Evolutionary conservation across 1,284 basidiomycete species (phyloP).

Genomic region (Ceratobasidium sp.): DNA sequence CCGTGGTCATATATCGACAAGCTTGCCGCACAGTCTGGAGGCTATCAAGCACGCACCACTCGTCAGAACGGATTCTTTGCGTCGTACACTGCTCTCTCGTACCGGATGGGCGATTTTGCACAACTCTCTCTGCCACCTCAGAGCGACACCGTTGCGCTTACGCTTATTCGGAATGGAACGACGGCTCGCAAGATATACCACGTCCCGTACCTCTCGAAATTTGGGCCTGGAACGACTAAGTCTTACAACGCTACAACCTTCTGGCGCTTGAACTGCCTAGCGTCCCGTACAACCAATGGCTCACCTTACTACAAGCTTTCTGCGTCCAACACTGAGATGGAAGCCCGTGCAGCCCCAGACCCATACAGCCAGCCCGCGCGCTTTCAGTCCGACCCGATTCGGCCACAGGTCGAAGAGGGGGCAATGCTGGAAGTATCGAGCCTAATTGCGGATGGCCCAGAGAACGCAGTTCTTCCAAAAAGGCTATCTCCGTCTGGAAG

Average conservation of each 20-base stretch:
- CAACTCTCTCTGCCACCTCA: conserved; percentile 68
- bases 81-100: conserved; percentile 66
- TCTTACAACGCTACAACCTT: conserved; percentile 68
- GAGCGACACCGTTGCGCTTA: conserved; percentile 65
- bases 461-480: conserved; percentile 66
- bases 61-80: conserved; percentile 65
- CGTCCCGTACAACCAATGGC: conserved; percentile 67
- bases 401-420: conserved; percentile 54
- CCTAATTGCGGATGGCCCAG: conserved; percentile 64
- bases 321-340: conserved; percentile 19
- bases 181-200: conserved; percentile 61
- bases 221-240: conserved; percentile 60
- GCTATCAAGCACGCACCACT: conserved; percentile 64
- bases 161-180: conserved; percentile 62
- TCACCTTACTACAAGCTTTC: conserved; percentile 59
- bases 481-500: conserved; percentile 52
- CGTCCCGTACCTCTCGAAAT: conserved; percentile 70
- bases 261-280: conserved; percentile 68
- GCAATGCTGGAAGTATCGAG: conserved; percentile 64
- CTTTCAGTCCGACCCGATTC: conserved; percentile 65
- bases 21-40: conserved; percentile 64
- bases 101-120: conserved; percentile 73
- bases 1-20: conserved; percentile 68
- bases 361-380: conserved; percentile 41
- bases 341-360: not conserved